These are phyloP conservation scores for Sugiyamaella boreocaroliniensis DNA, from an alignment of 805 yeast genomes.

Conservation along the genomic window DNA sequence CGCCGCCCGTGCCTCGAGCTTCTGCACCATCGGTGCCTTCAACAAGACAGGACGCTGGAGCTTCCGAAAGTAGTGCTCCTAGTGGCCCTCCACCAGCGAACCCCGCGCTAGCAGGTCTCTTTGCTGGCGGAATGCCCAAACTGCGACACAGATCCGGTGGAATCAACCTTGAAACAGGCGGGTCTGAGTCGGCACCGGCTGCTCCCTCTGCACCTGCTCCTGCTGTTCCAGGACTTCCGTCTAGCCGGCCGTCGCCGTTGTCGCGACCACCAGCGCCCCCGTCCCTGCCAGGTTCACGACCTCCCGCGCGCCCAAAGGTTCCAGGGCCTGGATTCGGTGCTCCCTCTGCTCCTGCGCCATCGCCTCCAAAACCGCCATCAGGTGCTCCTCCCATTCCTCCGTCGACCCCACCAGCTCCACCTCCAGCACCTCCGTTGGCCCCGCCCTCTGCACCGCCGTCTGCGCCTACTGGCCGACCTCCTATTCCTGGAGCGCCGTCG, in stretches of 20 bases:
- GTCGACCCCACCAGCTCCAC: conserved; percentile 15
- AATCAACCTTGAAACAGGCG: conserved; percentile 9
- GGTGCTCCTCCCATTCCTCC: conserved; percentile 10
- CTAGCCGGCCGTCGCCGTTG: not conserved
- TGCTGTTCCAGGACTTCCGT: conserved; percentile 13
- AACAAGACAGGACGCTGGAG: conserved; percentile 8
- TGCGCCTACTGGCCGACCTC: conserved; percentile 9
- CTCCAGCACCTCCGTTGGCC: conserved; percentile 16
- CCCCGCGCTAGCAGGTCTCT: conserved; percentile 49
- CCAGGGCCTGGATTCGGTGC: conserved; percentile 12
- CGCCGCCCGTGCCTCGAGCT: conserved; percentile 23
- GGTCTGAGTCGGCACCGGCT: conserved; percentile 6
- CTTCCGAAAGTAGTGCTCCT: conserved; percentile 29
- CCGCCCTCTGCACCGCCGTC: conserved; percentile 17
- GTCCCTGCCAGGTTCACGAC: conserved; percentile 4
- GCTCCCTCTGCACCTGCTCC: conserved; percentile 14
- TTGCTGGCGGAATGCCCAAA: conserved; percentile 78
- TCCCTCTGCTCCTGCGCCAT: conserved; percentile 14
- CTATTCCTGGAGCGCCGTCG: conserved; percentile 13
- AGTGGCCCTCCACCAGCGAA: conserved; percentile 26
- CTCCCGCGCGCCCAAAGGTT: conserved; percentile 11
- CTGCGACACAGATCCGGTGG: conserved; percentile 43
- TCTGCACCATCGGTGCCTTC: conserved; percentile 24
- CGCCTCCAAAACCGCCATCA: conserved; percentile 11
- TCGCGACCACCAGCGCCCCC: conserved; percentile 9